Percentiles rank a stretch among this genome's conserved stretches.
Evolutionary conservation across 1,284 basidiomycete species (phyloP).

Genomic region (Puccinia novopanici): DNA sequence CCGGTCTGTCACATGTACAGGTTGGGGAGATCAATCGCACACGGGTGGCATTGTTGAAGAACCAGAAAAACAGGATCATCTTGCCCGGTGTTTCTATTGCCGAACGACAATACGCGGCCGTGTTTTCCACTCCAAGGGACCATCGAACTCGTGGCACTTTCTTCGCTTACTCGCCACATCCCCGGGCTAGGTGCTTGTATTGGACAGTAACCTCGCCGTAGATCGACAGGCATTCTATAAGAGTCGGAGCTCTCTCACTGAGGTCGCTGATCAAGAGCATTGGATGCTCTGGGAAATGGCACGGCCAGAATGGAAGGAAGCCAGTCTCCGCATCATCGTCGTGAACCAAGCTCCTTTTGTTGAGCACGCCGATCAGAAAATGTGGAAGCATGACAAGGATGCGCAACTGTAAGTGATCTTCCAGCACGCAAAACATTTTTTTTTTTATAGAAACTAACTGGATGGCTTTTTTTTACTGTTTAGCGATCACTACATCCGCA

Average conservation of each 20-base stretch:
- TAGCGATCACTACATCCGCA: conserved; percentile 52
- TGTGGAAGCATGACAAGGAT: conserved; percentile 53
- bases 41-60: conserved; percentile 42
- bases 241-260: conserved; percentile 37
- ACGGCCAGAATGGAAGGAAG: conserved; percentile 52
- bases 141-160: conserved; percentile 52
- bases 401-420: conserved; percentile 53
- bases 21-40: conserved; percentile 49
- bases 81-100: conserved; percentile 41
- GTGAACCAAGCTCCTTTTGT: conserved; percentile 56
- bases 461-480: not conserved
- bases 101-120: conserved; percentile 48
- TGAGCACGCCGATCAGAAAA: conserved; percentile 54
- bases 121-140: conserved; percentile 36
- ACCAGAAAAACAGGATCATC: conserved; percentile 44
- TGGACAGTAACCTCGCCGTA: conserved; percentile 54
- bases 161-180: conserved; percentile 53
- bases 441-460: not conserved
- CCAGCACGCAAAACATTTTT: not conserved
- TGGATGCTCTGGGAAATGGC: conserved; percentile 55
- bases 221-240: conserved; percentile 44
- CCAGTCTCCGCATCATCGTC: conserved; percentile 53
- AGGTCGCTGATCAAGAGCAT: conserved; percentile 54
- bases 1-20: conserved; percentile 52
- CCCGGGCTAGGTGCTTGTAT: conserved; percentile 53